A percentile compares a stretch with the other conserved stretches of the same genome.
phyloP scores from a whole-genome alignment of 2,329 filamentous ascomycete genomes.

The Colletotrichum ledebouriae region DNA sequence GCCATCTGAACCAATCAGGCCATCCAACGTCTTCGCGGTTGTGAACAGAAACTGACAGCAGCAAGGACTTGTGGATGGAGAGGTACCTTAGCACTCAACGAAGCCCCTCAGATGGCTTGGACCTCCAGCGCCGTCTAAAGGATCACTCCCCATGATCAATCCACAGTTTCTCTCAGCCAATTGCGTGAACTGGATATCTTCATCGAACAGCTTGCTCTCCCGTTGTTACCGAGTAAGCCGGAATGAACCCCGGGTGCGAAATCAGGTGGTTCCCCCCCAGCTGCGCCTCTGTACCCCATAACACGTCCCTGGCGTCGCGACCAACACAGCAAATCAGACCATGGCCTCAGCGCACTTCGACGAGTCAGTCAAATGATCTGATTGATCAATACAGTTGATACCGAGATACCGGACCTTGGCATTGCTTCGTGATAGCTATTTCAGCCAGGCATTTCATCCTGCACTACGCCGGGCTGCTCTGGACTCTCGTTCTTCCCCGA shows the following conservation, averaged over 20 bases:
- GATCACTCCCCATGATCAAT: not conserved
- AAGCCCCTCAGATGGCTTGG: not conserved
- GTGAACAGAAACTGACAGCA: not conserved
- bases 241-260: slow-evolving; percentile 17
- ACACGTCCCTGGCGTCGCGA: not conserved
- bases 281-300: slow-evolving; percentile 1
- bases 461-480: too few species aligned
- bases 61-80: too few species aligned
- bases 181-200: not conserved
- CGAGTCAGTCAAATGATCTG: slow-evolving; percentile 19
- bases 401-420: not conserved
- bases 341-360: not conserved
- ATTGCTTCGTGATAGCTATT: not conserved
- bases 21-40: too few species aligned
- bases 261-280: slow-evolving; percentile 23
- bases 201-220: not conserved
- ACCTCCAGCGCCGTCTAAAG: not conserved
- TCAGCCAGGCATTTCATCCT: too few species aligned
- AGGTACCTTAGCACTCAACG: too few species aligned
- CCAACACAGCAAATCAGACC: slow-evolving; percentile 25
- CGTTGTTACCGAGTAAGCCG: slow-evolving; percentile 18
- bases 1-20: too few species aligned
- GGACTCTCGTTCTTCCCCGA: too few species aligned
- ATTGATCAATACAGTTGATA: not conserved
- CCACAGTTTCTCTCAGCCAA: slow-evolving; percentile 1